A percentile compares a stretch with the other conserved stretches of the same genome.
Conservation (phyloP, 495 filamentous ascomycete species). For the Astrothelium subdiscretum region DNA sequence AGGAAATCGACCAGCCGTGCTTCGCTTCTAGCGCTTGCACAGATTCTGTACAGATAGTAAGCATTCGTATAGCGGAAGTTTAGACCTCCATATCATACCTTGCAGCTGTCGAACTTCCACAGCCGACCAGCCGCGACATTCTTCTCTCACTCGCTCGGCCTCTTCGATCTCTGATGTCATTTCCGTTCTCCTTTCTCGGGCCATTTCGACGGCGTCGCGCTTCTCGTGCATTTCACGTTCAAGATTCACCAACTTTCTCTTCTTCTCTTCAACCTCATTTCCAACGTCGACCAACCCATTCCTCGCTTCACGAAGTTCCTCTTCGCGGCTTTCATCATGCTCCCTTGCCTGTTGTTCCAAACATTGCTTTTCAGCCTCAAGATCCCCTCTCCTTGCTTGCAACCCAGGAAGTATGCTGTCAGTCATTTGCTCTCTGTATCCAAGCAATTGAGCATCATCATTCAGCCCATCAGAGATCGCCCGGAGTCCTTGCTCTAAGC, state of each 20-base stretch:
- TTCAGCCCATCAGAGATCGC: slow-evolving; percentile 66
- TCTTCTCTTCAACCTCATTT: slow-evolving; percentile 56
- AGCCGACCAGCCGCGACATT: slow-evolving; percentile 79
- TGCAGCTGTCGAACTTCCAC: slow-evolving; percentile 64
- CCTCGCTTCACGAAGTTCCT: slow-evolving; percentile 58
- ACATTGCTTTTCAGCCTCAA: slow-evolving; percentile 50
- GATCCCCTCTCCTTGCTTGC: slow-evolving; percentile 40
- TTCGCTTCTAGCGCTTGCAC: slow-evolving; percentile 55
- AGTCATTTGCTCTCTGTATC: slow-evolving; percentile 55
- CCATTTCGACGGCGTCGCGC: slow-evolving; percentile 45
- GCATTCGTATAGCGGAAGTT: background rate
- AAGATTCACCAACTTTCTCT: slow-evolving; percentile 49
- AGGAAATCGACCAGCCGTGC: slow-evolving; percentile 68
- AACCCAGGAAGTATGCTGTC: slow-evolving; percentile 53
- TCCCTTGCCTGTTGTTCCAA: slow-evolving; percentile 63
- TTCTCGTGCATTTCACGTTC: slow-evolving; percentile 51
- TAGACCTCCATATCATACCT: slow-evolving; percentile 35
- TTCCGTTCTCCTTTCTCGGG: slow-evolving; percentile 53
- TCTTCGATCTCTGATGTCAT: slow-evolving; percentile 64
- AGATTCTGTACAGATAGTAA: slow-evolving; percentile 37
- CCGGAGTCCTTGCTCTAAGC: slow-evolving; percentile 65
- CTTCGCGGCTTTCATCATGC: slow-evolving; percentile 64
- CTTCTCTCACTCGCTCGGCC: slow-evolving; percentile 72
- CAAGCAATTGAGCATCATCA: slow-evolving; percentile 56
- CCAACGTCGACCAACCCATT: slow-evolving; percentile 53